Percentiles rank a stretch among this genome's conserved stretches.
These are phyloP conservation scores for Hamigera avellanea DNA, from an alignment of 495 filamentous ascomycete genomes.

Conservation along the genomic window DNA sequence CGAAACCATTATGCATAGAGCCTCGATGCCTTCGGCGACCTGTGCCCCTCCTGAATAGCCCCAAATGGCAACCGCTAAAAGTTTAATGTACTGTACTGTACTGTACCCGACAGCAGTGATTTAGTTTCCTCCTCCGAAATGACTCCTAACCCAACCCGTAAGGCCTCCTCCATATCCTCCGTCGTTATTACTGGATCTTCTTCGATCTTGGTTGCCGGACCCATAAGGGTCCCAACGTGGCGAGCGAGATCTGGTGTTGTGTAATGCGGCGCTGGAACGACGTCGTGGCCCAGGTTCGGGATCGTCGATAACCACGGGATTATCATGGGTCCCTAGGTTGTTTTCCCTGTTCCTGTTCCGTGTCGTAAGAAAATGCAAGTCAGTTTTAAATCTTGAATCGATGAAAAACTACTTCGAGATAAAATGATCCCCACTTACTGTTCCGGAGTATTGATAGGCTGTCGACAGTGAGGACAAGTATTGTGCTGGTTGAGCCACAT, in stretches of 20 bases:
- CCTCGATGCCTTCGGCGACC: no score
- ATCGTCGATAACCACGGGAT: constrained; percentile 18
- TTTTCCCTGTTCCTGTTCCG: no score
- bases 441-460: constrained; percentile 46
- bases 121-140: constrained; percentile 20
- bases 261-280: constrained; percentile 1
- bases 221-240: not conserved
- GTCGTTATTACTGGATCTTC: constrained; percentile 15
- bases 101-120: constrained; percentile 1
- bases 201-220: constrained; percentile 4
- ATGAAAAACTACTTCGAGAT: not conserved
- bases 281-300: constrained; percentile 11
- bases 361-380: no score
- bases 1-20: no score
- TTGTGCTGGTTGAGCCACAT: constrained; percentile 81
- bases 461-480: constrained; percentile 81
- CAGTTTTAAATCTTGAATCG: no score
- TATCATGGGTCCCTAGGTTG: constrained; percentile 22
- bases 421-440: constrained; percentile 7
- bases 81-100: no score
- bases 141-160: constrained; percentile 26
- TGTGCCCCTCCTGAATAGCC: no score
- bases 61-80: no score
- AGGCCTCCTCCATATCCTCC: constrained; percentile 19
- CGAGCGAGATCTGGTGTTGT: not conserved